Base-by-base conservation (phyloP, 441 rosid genomes). In the Pelargonium citronellum region DNA sequence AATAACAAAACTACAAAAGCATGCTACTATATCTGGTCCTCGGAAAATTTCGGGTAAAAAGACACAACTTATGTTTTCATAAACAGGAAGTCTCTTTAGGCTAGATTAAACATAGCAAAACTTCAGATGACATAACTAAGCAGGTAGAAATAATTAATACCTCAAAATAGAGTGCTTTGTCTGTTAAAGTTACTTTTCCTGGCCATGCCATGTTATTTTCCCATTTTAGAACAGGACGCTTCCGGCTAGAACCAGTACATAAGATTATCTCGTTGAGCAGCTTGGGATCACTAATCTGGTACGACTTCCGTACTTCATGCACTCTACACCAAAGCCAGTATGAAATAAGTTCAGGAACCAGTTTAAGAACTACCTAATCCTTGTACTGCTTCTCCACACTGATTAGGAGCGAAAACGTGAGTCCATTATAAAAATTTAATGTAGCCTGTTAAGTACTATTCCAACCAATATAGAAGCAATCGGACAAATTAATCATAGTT, bases 121-220 rank as follows among this genome's bases (percentile, higher is more conserved):
- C 1, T 12, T 27, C 16, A 53, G 46, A 65, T 64, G 39, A 20
- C 74, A 60, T 34, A 27, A 55, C 15, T 51, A 69, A 34, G 17
- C 17, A 39, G 13, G 67, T 46, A 27, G 8, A 55, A 71, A 69
- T 67, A 66, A 76, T 13, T 60, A 75, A 65, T 86, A 91, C 99
- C 99, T 95, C 91, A 68, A 91, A 95, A 78, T 91, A 91, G 75
- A 95, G 87, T 13, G 99, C 92, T 78, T 77, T 87, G 70, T 95
- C 91, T 1, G 99, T 95, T 81, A 95, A 78, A 71, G 82, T 85
- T 71, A 95, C 87, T 79, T 84, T 91, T 73, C 99, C 97, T 0
- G 99, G 99, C 99, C 97, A 95, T 64, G 94, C 96, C 76, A 89
- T 86, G 76, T 89, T 87, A 72, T 89, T 90, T 74, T 90, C 94